Base-by-base conservation (phyloP, 1,284 basidiomycete species). In the Cutaneotrichosporon sp. region DNA sequence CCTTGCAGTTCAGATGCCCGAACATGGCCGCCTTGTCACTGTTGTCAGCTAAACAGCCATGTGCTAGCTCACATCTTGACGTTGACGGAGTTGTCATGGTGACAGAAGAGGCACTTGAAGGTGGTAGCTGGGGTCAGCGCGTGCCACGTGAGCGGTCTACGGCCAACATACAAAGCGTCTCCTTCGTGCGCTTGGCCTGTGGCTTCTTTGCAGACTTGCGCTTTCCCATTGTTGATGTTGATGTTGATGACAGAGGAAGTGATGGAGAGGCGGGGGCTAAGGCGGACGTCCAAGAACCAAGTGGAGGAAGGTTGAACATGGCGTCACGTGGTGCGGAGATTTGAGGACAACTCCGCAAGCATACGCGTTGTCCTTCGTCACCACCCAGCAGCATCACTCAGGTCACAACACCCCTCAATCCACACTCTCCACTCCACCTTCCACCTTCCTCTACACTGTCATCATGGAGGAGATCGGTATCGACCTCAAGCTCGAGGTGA, bases 401-500 rank as follows among this genome's bases (percentile, higher is more conserved):
- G 24, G 46, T 56, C 42, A 25, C 13, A 38, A 42, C 59, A 38
- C 43, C 10, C 20, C 31, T 20, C 14, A n/a, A n/a, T 34, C 20
- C 47, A 3, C 42, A 36, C 31, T 62, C 55, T 46, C 22, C 47
- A 57, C n/a, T n/a, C n/a, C n/a, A n/a, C n/a, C n/a, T n/a, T n/a
- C n/a, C n/a, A 52, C 24, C 33, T 31, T 31, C 11, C 47, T 31
- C 25, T n/a, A 54, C 53, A n/a, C 38, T n/a, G 18, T 31, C 58
- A 53, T 10, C n/a, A 83, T 83, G 82, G 81, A 83, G 61, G 80
- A 83, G 64, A 79, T 83, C 24, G 82, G 82, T 29, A 95, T 95
- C 72, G 89, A 92, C 72, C 87, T 94, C 33, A 86, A 89, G 79
- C 88, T 89, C 74, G 87, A 89, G 84, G 92, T 92, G 64, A 72